phyloP scores from a whole-genome alignment of 768 basidiomycete genomes.

The Cystobasidium tubakii region DNA sequence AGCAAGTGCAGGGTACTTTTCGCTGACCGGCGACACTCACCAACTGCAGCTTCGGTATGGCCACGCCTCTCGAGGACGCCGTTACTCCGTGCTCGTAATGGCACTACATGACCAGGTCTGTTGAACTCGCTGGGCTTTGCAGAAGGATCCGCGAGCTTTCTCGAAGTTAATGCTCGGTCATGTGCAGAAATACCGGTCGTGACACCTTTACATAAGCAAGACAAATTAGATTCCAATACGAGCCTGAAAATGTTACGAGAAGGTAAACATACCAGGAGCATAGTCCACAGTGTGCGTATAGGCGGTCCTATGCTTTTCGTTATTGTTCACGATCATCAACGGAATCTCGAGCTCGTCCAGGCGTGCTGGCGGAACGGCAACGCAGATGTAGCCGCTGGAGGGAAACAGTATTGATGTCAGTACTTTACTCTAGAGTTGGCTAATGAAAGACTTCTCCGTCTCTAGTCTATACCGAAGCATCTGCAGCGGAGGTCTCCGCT shows the following conservation, averaged over 20 bases:
- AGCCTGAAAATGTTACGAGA: no score
- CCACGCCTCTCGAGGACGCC: conserved; percentile 82
- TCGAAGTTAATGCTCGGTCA: conserved; percentile 81
- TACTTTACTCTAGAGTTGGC: neutral
- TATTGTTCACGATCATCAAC: conserved; percentile 88
- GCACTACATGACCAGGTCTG: conserved; percentile 92
- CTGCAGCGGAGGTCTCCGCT: neutral
- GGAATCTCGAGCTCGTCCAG: conserved; percentile 73
- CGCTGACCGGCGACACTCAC: conserved; percentile 47
- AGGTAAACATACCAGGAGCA: conserved; percentile 60
- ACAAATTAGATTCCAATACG: no score
- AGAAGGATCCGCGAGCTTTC: conserved; percentile 63
- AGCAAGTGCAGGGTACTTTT: neutral
- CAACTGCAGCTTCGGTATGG: conserved; percentile 82
- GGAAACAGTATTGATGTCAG: neutral
- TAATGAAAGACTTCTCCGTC: no score
- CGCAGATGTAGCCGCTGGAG: conserved; percentile 83
- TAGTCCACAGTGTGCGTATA: conserved; percentile 96
- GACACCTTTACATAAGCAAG: conserved; percentile 66
- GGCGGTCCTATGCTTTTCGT: conserved; percentile 85
- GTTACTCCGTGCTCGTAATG: conserved; percentile 75
- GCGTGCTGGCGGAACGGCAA: conserved; percentile 69
- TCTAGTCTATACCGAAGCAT: neutral
- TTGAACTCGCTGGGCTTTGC: conserved; percentile 66
- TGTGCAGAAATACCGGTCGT: conserved; percentile 95